A percentile compares a stretch with the other conserved stretches of the same genome.
Evolutionary conservation across 2,329 filamentous ascomycete genomes (phyloP).

Genomic region (Alternaria ethzedia): DNA sequence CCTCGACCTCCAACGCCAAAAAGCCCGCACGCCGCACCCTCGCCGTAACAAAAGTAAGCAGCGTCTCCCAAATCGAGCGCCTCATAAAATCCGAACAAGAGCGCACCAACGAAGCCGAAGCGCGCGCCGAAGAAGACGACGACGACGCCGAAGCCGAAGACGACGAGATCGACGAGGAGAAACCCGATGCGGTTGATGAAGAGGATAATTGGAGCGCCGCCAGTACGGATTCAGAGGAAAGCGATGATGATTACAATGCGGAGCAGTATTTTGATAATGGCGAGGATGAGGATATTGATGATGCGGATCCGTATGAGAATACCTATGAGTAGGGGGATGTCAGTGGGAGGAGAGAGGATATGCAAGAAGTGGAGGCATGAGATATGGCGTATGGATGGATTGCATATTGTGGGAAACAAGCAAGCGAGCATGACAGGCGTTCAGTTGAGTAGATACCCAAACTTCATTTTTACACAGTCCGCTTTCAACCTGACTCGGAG

Average conservation of each 20-base stretch:
- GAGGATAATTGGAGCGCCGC: constrained; percentile 60
- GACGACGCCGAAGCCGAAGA: constrained; percentile 56
- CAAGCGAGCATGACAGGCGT: constrained; percentile 15
- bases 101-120: constrained; percentile 53
- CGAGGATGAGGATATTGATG: constrained; percentile 57
- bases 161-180: constrained; percentile 55
- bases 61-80: constrained; percentile 47
- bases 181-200: constrained; percentile 63
- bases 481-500: too few species aligned
- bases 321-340: constrained; percentile 34
- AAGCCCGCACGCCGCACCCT: constrained; percentile 39
- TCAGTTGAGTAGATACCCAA: constrained; percentile 27
- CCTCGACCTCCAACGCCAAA: constrained; percentile 17
- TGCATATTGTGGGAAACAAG: neutral
- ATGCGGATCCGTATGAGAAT: constrained; percentile 45
- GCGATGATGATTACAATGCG: constrained; percentile 69
- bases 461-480: neutral
- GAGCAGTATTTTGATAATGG: constrained; percentile 62
- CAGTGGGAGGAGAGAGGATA: neutral
- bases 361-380: neutral
- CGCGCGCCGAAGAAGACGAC: constrained; percentile 50
- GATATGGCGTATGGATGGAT: neutral
- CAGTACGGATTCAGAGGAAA: constrained; percentile 68
- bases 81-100: constrained; percentile 54
- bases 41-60: constrained; percentile 41